These are phyloP conservation scores for Pseudofabraea citricarpa DNA, from an alignment of 2,329 filamentous ascomycete species.

Conservation along the genomic window DNA sequence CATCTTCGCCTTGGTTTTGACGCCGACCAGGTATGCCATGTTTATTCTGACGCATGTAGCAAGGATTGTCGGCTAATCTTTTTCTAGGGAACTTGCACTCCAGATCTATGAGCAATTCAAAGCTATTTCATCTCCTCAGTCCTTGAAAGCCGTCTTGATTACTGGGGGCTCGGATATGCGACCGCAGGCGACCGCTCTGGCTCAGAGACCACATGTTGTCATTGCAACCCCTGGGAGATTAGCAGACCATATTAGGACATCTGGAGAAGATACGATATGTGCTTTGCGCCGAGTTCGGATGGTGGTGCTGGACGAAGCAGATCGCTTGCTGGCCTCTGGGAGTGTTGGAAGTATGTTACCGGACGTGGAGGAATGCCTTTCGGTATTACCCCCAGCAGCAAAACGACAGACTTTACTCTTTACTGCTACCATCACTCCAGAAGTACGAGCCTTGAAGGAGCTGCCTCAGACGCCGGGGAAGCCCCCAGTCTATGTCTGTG, in stretches of 20 bases:
- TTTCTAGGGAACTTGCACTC: constrained; percentile 74
- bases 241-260: constrained; percentile 88
- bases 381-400: constrained; percentile 69
- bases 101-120: constrained; percentile 97
- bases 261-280: constrained; percentile 83
- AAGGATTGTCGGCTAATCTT: constrained; percentile 9
- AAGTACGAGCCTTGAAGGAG: constrained; percentile 82
- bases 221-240: constrained; percentile 91
- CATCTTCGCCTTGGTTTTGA: constrained; percentile 85
- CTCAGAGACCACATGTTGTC: constrained; percentile 80
- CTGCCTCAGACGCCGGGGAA: constrained; percentile 65
- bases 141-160: constrained; percentile 81
- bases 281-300: constrained; percentile 75
- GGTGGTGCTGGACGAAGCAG: constrained; percentile 93
- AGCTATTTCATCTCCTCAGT: constrained; percentile 83
- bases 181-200: constrained; percentile 78
- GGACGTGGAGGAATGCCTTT: constrained; percentile 85
- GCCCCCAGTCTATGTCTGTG: constrained; percentile 80
- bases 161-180: constrained; percentile 94
- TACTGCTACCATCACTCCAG: constrained; percentile 90
- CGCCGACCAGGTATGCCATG: constrained; percentile 64
- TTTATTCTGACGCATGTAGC: background rate
- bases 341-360: constrained; percentile 85
- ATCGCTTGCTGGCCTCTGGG: constrained; percentile 73
- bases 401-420: constrained; percentile 92